Evolutionary conservation across 192 early-diverging fungal genomes (phyloP), one percentile per base, ranked within the genome.

Genomic region (Coemansia sp.): DNA sequence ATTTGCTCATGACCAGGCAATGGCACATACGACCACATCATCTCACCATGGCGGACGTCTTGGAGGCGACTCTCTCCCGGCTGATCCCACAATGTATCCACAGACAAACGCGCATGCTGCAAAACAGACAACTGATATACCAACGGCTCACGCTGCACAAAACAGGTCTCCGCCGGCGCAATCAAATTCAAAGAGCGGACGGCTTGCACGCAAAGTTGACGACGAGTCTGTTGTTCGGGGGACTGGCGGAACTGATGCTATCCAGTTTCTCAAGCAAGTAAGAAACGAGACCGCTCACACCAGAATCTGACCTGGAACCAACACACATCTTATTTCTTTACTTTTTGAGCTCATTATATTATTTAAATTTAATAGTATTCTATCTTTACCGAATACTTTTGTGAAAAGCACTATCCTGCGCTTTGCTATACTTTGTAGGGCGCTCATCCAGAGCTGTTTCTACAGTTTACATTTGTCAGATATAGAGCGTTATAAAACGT

Each of bases 201-300:
- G 90, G 17, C 76, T 92, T 22, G 90, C 90, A 18, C 87, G 89
- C 56, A 82, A 85, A 57, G 76, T 87, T 28, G 85, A 89, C 57
- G 85, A 87, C 9, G 70, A 79, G 61, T 71, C 86, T 22, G 85
- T 90, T 34, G 88, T 92, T 9, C 86, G 90, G 15, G 92, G 93
- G 28, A 93, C 93, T 0, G 92, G 93, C 7, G 94, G 93, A 20
- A 94, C 93, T 0, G 91, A 97, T 70, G 81, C 96, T 15, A 94
- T 97, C 37, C 92, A 95, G 38, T 99, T 99, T 83, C 80, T 99
- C 71, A 94, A 94, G 74, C 95, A 97, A 73, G 89, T 88, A 11
- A 84, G 93, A 15, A 88, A 94, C 62, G 95, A 97, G 69, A 97
- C 95, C 0, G 73, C 68, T 0, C 86, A 90, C 52, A 86, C 88